Conservation (phyloP, 129 eudicot species). For the Chrysanthemum seticuspe region DNA sequence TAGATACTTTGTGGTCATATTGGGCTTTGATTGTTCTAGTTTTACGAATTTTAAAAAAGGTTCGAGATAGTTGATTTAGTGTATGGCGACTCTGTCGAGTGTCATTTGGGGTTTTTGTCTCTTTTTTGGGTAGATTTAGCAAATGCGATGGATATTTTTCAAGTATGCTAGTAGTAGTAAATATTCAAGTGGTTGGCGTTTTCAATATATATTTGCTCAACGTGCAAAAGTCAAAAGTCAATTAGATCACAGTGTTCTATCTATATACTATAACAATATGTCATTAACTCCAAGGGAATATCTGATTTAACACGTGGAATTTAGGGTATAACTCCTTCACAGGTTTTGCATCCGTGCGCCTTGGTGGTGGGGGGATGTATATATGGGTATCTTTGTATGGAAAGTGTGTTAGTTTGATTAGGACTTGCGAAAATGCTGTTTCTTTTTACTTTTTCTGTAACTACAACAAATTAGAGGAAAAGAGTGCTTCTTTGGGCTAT, state of each 20-base stretch:
- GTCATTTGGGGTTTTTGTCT: not conserved
- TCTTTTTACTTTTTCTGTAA: not conserved
- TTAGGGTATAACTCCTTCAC: not conserved
- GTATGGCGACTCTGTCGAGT: not conserved
- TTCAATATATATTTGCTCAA: not conserved
- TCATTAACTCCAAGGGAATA: not conserved
- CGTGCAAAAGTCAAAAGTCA: not conserved
- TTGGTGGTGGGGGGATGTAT: no score
- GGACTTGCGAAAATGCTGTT: not conserved
- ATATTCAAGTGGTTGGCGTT: slow-evolving; percentile 1
- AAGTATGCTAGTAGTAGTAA: slow-evolving; percentile 2
- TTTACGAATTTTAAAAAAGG: slow-evolving; percentile 1
- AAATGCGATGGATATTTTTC: slow-evolving; percentile 1
- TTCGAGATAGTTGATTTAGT: slow-evolving; percentile 3
- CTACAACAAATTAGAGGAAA: no score
- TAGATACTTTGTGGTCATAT: slow-evolving; percentile 7
- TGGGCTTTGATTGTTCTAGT: slow-evolving; percentile 5
- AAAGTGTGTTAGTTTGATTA: slow-evolving; percentile 1
- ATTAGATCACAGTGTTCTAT: not conserved
- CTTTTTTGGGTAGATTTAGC: slow-evolving; percentile 14
- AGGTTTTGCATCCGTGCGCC: no score
- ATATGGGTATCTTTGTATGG: slow-evolving; percentile 10
- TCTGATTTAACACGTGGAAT: slow-evolving; percentile 1
- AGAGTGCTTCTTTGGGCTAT: no score
- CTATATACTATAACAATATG: not conserved